phyloP scores from a whole-genome alignment of 441 rosid genomes.

The Isatis lusitanica region DNA sequence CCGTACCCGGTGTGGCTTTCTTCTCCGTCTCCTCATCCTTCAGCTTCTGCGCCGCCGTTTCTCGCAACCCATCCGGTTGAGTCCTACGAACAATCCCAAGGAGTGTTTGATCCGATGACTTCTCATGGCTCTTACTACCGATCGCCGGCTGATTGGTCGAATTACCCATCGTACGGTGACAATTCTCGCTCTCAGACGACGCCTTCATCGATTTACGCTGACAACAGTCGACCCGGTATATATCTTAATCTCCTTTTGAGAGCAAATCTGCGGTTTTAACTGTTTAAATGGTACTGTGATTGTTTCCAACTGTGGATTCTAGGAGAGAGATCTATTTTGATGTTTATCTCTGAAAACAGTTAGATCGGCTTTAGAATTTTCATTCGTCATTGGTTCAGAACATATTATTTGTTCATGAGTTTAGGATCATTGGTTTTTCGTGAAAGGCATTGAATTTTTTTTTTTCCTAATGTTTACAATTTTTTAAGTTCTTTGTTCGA shows the following conservation, averaged over 20 bases:
- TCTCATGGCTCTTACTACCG: slow-evolving; percentile 14
- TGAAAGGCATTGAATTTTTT: no score
- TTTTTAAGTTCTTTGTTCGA: not conserved
- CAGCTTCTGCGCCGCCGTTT: slow-evolving; percentile 28
- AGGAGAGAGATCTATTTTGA: not conserved
- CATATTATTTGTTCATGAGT: not conserved
- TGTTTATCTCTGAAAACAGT: not conserved
- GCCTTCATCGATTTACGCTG: slow-evolving; percentile 29
- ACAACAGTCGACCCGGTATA: slow-evolving; percentile 17
- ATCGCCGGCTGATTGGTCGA: slow-evolving; percentile 24
- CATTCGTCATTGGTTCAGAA: not conserved
- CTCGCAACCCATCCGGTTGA: slow-evolving; percentile 15
- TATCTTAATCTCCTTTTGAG: not conserved
- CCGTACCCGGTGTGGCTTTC: slow-evolving; percentile 21
- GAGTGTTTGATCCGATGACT: slow-evolving; percentile 26
- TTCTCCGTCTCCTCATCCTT: slow-evolving; percentile 9
- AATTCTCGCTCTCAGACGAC: slow-evolving; percentile 21
- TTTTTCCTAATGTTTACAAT: no score
- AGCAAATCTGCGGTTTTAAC: slow-evolving; percentile 6
- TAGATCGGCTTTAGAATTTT: not conserved
- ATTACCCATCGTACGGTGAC: slow-evolving; percentile 9
- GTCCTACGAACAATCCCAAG: slow-evolving; percentile 21
- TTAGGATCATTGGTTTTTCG: not conserved
- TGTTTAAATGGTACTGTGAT: not conserved
- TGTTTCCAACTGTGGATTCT: not conserved